Percentiles rank a stretch among this genome's conserved stretches.
phyloP scores from a whole-genome alignment of 108 stramenopile species.

The Schizochytrium sp. region DNA sequence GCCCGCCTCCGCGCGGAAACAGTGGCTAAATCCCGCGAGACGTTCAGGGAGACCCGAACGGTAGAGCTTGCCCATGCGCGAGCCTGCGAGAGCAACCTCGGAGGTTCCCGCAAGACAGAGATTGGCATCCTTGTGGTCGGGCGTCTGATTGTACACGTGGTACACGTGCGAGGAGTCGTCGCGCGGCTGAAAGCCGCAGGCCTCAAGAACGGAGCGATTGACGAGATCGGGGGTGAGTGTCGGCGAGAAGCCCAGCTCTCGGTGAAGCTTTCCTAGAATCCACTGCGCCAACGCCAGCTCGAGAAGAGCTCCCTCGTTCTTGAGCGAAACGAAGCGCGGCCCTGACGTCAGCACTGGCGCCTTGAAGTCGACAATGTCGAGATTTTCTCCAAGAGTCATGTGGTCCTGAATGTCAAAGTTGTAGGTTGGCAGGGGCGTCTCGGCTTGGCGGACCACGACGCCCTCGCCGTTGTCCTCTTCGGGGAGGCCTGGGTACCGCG shows the following conservation, averaged over 20 bases:
- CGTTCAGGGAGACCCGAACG: slow-evolving; percentile 55
- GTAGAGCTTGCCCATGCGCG: background rate
- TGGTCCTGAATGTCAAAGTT: background rate
- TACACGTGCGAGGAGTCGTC: slow-evolving; percentile 21
- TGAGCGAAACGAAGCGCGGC: background rate
- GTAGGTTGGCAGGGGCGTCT: background rate
- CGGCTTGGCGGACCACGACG: background rate
- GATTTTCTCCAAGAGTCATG: background rate
- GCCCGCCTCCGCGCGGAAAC: slow-evolving; percentile 97
- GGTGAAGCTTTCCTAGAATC: background rate
- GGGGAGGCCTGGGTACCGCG: background rate
- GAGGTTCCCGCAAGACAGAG: slow-evolving; percentile 17
- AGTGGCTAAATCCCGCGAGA: slow-evolving; percentile 80
- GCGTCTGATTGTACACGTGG: background rate
- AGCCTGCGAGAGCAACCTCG: background rate
- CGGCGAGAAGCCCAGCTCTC: background rate
- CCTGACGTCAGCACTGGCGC: background rate
- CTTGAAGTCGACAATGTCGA: slow-evolving; percentile 12
- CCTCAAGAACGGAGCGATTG: background rate
- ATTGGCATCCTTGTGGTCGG: background rate
- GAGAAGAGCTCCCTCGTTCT: background rate
- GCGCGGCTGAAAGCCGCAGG: slow-evolving; percentile 23
- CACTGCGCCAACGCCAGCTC: background rate
- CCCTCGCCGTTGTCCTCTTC: background rate
- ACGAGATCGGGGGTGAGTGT: background rate